phyloP scores from a whole-genome alignment of 306 rosid genomes.

The Dalbergia cochinchinensis region DNA sequence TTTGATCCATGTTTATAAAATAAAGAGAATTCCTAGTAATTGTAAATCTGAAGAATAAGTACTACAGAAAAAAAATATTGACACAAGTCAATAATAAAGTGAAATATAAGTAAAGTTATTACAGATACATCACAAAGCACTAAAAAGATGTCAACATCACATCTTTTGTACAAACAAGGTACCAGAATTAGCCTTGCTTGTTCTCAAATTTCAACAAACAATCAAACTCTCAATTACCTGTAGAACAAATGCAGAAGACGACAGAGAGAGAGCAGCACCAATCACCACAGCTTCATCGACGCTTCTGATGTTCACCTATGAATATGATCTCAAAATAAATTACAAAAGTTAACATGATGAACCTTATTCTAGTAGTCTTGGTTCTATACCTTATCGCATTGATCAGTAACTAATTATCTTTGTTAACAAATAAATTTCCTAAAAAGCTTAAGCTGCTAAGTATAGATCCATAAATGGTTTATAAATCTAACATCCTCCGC shows the following conservation, averaged over 20 bases:
- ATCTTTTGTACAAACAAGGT: slow-evolving; percentile 25
- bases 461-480: slow-evolving; percentile 1
- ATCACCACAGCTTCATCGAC: slow-evolving; percentile 96
- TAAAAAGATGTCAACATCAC: slow-evolving; percentile 33
- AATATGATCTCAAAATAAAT: slow-evolving; percentile 43
- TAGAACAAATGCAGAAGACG: slow-evolving; percentile 98
- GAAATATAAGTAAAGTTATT: slow-evolving; percentile 26
- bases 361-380: slow-evolving; percentile 28
- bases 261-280: slow-evolving; percentile 97
- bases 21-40: not conserved
- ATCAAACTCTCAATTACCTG: slow-evolving; percentile 70
- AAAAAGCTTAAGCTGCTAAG: slow-evolving; percentile 25
- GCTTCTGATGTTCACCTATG: slow-evolving; percentile 97
- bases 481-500: slow-evolving; percentile 7
- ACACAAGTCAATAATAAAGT: not conserved
- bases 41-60: slow-evolving; percentile 13
- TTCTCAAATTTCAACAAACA: not conserved
- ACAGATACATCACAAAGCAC: slow-evolving; percentile 36
- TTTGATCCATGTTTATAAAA: slow-evolving; percentile 12
- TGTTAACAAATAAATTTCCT: slow-evolving; percentile 19
- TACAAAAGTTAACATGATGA: slow-evolving; percentile 26
- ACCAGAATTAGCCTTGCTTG: slow-evolving; percentile 16
- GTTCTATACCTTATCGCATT: slow-evolving; percentile 15
- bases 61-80: not conserved
- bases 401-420: slow-evolving; percentile 20